phyloP scores from a whole-genome alignment of 1,284 basidiomycete species.

The Sporisorium scitamineum region DNA sequence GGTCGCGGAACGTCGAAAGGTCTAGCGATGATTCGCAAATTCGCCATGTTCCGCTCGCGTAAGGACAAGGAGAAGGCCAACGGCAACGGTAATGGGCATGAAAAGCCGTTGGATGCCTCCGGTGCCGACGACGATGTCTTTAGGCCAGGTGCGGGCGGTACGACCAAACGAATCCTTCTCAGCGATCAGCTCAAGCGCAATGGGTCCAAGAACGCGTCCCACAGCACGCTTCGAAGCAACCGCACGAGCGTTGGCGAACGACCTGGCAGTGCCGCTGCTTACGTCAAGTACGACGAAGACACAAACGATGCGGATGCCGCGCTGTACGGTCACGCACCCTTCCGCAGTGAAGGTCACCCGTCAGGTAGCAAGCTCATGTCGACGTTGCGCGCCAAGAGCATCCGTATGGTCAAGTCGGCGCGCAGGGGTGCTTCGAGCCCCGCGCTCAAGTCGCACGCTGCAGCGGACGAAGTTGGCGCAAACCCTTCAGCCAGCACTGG shows the following conservation, averaged over 20 bases:
- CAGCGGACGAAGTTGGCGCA: slow-evolving; percentile 13
- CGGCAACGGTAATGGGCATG: slow-evolving; percentile 7
- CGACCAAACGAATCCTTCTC: slow-evolving; percentile 54
- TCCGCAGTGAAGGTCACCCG: slow-evolving; percentile 31
- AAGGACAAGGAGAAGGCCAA: slow-evolving; percentile 31
- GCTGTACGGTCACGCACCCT: slow-evolving; percentile 12
- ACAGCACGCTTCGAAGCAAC: slow-evolving; percentile 20
- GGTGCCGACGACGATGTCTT: slow-evolving; percentile 48
- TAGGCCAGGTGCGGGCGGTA: slow-evolving; percentile 47
- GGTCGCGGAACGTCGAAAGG: slow-evolving; percentile 48
- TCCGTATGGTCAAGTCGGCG: slow-evolving; percentile 37
- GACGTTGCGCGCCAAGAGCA: slow-evolving; percentile 43
- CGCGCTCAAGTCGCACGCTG: slow-evolving; percentile 10
- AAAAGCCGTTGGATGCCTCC: slow-evolving; percentile 1
- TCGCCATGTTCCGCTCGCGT: slow-evolving; percentile 58
- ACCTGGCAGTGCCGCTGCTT: not conserved
- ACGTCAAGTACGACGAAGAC: not conserved
- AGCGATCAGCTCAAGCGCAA: slow-evolving; percentile 38
- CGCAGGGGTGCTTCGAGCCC: slow-evolving; percentile 28
- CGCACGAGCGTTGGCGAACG: slow-evolving; percentile 14
- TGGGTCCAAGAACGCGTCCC: slow-evolving; percentile 21
- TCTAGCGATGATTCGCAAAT: slow-evolving; percentile 63
- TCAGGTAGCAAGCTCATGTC: slow-evolving; percentile 39
- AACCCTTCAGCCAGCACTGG: not conserved
- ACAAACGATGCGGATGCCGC: not conserved